phyloP scores from a whole-genome alignment of 306 rosid genomes.

The Ochetophila trinervis region DNA sequence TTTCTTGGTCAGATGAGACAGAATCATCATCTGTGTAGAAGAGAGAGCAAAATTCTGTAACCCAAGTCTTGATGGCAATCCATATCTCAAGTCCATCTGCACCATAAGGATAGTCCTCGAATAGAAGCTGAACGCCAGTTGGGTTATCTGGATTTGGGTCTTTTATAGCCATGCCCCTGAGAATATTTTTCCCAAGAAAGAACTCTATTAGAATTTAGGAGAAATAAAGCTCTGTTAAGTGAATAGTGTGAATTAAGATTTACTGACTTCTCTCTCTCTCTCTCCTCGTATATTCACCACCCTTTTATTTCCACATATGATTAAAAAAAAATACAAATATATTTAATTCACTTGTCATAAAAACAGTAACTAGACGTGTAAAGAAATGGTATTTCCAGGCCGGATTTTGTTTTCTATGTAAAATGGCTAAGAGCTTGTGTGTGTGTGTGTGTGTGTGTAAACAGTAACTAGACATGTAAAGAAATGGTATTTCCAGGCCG shows the following conservation, averaged over 20 bases:
- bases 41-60: slow-evolving; percentile 50
- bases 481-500: too few species aligned
- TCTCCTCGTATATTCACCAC: not conserved
- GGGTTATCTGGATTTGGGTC: slow-evolving; percentile 46
- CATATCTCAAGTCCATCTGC: slow-evolving; percentile 77
- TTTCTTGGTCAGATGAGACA: slow-evolving; percentile 47
- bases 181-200: slow-evolving; percentile 4
- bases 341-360: too few species aligned
- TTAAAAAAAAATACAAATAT: too few species aligned
- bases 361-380: too few species aligned
- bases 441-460: too few species aligned
- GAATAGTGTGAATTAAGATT: not conserved
- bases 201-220: slow-evolving; percentile 1
- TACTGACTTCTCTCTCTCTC: too few species aligned
- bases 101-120: slow-evolving; percentile 72
- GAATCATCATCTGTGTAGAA: slow-evolving; percentile 50
- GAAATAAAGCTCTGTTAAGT: not conserved
- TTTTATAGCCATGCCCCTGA: slow-evolving; percentile 59
- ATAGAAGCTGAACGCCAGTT: slow-evolving; percentile 49
- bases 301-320: not conserved
- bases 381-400: too few species aligned
- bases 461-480: too few species aligned
- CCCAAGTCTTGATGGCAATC: slow-evolving; percentile 68
- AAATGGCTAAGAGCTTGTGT: too few species aligned
- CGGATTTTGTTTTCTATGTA: too few species aligned